Evolutionary conservation across 148 eudicot species (phyloP).

Genomic region (Chenopodium album): DNA sequence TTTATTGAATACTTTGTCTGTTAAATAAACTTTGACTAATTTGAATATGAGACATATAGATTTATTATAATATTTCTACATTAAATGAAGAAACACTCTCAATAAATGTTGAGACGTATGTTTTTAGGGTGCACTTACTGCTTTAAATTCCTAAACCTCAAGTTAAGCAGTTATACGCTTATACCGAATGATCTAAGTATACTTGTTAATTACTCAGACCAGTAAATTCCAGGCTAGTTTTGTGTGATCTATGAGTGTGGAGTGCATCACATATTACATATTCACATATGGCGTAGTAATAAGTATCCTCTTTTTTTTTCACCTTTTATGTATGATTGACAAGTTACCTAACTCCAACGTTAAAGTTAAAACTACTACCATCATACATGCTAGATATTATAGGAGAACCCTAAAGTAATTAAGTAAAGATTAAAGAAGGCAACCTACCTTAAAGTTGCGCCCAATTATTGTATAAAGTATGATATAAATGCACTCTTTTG

Average conservation of each 20-base stretch:
- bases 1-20: too few species aligned
- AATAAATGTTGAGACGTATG: too few species aligned
- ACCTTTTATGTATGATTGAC: conserved; percentile 26
- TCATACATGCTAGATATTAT: conserved; percentile 15
- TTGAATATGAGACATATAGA: too few species aligned
- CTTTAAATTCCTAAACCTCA: too few species aligned
- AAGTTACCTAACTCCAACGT: conserved; percentile 27
- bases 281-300: neutral
- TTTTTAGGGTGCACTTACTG: too few species aligned
- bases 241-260: neutral
- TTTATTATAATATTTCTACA: too few species aligned
- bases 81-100: too few species aligned
- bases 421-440: neutral
- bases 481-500: neutral
- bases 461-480: conserved; percentile 19
- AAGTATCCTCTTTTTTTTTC: neutral
- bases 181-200: too few species aligned
- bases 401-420: conserved; percentile 9
- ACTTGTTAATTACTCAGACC: too few species aligned
- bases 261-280: neutral
- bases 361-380: conserved; percentile 31
- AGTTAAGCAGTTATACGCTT: too few species aligned
- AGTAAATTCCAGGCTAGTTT: too few species aligned
- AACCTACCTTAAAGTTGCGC: conserved; percentile 28
- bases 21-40: too few species aligned